phyloP scores from a whole-genome alignment of 2,329 filamentous ascomycete species.

The Cordyceps pruinosa region DNA sequence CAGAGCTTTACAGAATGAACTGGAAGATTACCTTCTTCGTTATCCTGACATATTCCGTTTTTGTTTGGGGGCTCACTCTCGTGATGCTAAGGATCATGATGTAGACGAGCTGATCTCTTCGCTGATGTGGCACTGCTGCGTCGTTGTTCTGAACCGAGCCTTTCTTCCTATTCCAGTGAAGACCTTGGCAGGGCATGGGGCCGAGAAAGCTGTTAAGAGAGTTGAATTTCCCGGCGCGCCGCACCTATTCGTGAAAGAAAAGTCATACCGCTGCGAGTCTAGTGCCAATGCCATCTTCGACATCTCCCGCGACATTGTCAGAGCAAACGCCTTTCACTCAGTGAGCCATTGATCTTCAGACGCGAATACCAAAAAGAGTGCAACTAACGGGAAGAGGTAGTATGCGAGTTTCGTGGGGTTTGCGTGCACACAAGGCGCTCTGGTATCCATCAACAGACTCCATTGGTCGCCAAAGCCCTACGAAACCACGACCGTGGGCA shows the following conservation, averaged over 20 bases:
- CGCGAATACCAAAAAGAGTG: not conserved
- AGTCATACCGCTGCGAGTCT: not conserved
- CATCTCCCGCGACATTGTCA: not conserved
- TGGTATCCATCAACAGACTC: not conserved
- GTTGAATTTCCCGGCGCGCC: not conserved
- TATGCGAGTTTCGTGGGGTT: not conserved
- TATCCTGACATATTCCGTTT: not conserved
- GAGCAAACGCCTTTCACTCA: not conserved
- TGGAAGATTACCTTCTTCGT: not conserved
- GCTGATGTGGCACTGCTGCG: not conserved
- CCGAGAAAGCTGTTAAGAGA: not conserved
- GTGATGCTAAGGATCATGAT: not conserved
- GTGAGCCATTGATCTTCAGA: not conserved
- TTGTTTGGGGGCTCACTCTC: not conserved
- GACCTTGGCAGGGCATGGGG: not conserved
- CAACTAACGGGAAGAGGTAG: not conserved
- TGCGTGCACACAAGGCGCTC: not conserved
- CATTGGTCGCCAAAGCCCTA: not conserved
- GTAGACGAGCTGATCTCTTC: not conserved
- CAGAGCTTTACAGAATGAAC: not conserved
- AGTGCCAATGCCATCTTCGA: not conserved
- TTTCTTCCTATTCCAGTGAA: not conserved
- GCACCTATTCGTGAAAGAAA: not conserved
- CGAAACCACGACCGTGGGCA: not conserved
- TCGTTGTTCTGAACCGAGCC: not conserved